Evolutionary conservation across 139 green algal species (phyloP).

Genomic region (Spirogloea muscicola): DNA sequence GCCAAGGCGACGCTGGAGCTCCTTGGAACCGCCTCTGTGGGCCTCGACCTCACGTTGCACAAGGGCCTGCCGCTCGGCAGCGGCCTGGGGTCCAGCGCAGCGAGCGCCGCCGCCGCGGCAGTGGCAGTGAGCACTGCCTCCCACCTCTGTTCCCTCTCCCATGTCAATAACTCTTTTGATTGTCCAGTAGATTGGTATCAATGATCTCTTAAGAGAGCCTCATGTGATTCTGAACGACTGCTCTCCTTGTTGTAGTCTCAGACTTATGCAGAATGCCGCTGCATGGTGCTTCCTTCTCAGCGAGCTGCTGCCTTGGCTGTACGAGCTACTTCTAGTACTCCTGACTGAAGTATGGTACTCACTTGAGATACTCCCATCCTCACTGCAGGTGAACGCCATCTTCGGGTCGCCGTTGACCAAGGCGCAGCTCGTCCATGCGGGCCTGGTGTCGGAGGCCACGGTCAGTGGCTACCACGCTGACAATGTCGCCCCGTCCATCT

Average conservation of each 20-base stretch:
- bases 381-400: constrained; percentile 71
- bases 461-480: constrained; percentile 96
- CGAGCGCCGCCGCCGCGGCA: constrained; percentile 74
- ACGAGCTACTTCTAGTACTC: background rate
- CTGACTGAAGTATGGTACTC: background rate
- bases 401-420: constrained; percentile 80
- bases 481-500: constrained; percentile 86
- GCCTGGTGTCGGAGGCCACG: constrained; percentile 75
- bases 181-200: too few species aligned
- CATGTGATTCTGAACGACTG: too few species aligned
- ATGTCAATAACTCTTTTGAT: too few species aligned
- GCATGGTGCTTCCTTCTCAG: too few species aligned
- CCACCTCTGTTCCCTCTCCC: too few species aligned
- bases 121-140: too few species aligned
- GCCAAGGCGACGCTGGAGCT: constrained; percentile 79
- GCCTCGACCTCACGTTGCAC: constrained; percentile 72
- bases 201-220: too few species aligned
- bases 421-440: constrained; percentile 72
- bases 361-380: background rate
- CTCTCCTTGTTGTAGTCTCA: too few species aligned
- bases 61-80: constrained; percentile 93
- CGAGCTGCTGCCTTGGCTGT: background rate
- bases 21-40: constrained; percentile 67
- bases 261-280: too few species aligned
- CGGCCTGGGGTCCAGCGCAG: constrained; percentile 84